Percentiles rank a stretch among this genome's conserved stretches.
Conservation (phyloP, 352 stramenopile genomes). For the Phytophthora vignae region DNA sequence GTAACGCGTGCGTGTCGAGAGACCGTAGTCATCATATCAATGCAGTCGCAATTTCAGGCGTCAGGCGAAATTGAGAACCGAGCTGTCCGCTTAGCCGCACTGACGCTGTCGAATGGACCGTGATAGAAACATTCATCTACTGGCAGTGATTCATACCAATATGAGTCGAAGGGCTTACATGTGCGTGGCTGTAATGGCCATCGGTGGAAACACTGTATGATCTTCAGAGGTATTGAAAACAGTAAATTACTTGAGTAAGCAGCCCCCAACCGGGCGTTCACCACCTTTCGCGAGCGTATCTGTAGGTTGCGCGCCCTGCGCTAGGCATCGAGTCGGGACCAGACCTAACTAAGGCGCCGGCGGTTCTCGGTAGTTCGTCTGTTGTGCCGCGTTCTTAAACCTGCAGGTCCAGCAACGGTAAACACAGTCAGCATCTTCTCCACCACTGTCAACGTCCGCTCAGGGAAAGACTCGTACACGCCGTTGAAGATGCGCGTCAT, state of each 20-base stretch:
- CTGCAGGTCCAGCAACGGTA: constrained; percentile 21
- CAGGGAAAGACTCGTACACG: constrained; percentile 49
- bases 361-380: neutral
- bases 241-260: neutral
- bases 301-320: no score
- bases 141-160: neutral
- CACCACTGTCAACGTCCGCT: neutral
- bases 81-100: neutral
- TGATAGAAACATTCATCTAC: neutral
- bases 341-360: neutral
- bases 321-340: neutral
- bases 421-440: neutral
- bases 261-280: neutral
- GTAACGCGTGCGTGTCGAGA: no score
- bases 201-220: neutral
- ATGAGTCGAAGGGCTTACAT: neutral
- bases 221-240: neutral
- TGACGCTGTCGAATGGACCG: neutral
- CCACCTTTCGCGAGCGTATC: no score
- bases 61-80: no score
- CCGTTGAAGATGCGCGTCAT: constrained; percentile 84
- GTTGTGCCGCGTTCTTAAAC: constrained; percentile 54
- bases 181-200: neutral
- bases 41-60: no score
- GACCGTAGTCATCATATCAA: no score